Conservation (phyloP, 2,329 filamentous ascomycete species). For the Colletotrichum zoysiae region DNA sequence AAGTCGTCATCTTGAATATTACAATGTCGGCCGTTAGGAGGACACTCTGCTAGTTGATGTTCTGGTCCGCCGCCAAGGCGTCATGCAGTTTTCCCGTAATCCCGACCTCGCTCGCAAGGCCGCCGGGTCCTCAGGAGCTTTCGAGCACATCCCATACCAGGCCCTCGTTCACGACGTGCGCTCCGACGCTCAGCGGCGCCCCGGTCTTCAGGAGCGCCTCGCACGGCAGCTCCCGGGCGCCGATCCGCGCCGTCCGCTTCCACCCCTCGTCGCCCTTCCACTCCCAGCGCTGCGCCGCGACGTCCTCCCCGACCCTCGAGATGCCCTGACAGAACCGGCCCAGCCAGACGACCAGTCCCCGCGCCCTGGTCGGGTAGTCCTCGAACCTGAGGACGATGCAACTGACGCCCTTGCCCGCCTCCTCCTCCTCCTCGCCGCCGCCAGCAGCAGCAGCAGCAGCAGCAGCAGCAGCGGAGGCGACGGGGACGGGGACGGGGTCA, state of each 20-base stretch:
- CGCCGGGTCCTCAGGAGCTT: constrained; percentile 34
- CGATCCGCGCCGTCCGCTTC: constrained; percentile 53
- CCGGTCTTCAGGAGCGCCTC: constrained; percentile 44
- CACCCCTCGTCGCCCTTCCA: constrained; percentile 52
- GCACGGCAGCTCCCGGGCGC: constrained; percentile 52
- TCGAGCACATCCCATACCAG: constrained; percentile 53
- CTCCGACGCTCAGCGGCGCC: constrained; percentile 38
- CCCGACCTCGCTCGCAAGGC: background rate
- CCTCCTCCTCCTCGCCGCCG: constrained; percentile 22
- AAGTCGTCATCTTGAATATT: no score
- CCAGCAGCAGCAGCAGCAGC: background rate
- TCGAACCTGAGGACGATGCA: constrained; percentile 59
- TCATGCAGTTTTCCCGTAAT: background rate
- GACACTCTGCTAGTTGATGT: no score
- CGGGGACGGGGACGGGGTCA: constrained; percentile 44
- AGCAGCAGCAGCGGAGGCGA: no score
- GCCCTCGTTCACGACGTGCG: constrained; percentile 45
- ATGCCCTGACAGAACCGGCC: constrained; percentile 70
- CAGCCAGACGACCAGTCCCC: constrained; percentile 66
- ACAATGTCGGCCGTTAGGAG: no score
- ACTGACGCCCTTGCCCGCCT: constrained; percentile 31
- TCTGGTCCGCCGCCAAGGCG: background rate
- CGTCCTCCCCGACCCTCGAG: constrained; percentile 56
- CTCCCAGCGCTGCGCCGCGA: constrained; percentile 69
- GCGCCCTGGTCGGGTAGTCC: constrained; percentile 47